Evolutionary conservation across 129 eudicot genomes (phyloP).

Genomic region (Oenanthe sinensis): DNA sequence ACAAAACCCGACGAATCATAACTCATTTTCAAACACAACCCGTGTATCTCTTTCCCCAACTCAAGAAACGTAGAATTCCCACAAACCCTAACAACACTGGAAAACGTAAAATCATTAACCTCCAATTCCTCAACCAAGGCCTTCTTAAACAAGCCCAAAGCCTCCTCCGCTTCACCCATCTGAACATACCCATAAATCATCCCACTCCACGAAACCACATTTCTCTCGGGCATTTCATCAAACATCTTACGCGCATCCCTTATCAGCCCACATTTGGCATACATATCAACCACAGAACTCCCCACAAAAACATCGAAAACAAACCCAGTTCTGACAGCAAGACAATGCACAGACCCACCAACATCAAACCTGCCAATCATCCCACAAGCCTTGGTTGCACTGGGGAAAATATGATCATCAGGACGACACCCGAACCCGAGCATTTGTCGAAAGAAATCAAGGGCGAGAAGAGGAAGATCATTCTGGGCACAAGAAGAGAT

Average conservation of each 20-base stretch:
- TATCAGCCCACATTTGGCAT: constrained; percentile 66
- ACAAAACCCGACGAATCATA: constrained; percentile 56
- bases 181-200: constrained; percentile 85
- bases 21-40: constrained; percentile 55
- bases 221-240: constrained; percentile 75
- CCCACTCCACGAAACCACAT: constrained; percentile 94
- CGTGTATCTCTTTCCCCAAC: constrained; percentile 69
- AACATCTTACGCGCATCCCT: constrained; percentile 71
- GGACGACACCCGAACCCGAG: constrained; percentile 30
- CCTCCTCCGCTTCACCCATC: constrained; percentile 67
- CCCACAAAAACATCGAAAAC: constrained; percentile 62
- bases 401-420: constrained; percentile 66
- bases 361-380: constrained; percentile 25
- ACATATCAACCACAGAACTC: constrained; percentile 86
- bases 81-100: constrained; percentile 75
- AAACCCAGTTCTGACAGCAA: constrained; percentile 54
- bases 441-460: constrained; percentile 49
- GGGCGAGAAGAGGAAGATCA: constrained; percentile 54
- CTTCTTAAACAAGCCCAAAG: constrained; percentile 53
- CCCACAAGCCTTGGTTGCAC: constrained; percentile 61
- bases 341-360: constrained; percentile 53
- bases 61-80: constrained; percentile 62
- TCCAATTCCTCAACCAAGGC: constrained; percentile 48
- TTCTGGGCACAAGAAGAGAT: constrained; percentile 69
- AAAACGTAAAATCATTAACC: constrained; percentile 81